Percentiles rank a stretch among this genome's conserved stretches.
Conservation (phyloP, 441 rosid genomes). For the Metrosideros polymorpha region DNA sequence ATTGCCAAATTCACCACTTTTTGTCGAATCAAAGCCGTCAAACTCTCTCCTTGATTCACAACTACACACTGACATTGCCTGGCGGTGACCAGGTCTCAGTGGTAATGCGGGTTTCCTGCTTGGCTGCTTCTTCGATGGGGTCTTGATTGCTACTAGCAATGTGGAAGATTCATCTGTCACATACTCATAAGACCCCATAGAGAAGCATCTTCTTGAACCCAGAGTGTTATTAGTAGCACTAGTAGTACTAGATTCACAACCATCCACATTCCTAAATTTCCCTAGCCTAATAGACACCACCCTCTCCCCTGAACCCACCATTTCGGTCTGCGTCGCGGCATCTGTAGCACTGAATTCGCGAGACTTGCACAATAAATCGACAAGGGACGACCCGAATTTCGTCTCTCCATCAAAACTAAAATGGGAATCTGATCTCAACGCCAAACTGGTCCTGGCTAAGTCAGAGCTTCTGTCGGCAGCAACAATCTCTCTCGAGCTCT, state of each 20-base stretch:
- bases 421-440: conserved; percentile 31
- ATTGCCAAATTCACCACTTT: conserved; percentile 14
- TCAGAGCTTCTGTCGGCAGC: conserved; percentile 27
- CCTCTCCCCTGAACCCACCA: conserved; percentile 34
- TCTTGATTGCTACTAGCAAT: not conserved
- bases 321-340: not conserved
- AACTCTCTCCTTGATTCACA: conserved; percentile 62
- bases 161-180: not conserved
- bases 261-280: not conserved
- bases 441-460: conserved; percentile 24
- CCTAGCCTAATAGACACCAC: conserved; percentile 14
- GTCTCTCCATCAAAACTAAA: conserved; percentile 20
- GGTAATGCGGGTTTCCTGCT: conserved; percentile 52
- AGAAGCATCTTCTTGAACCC: conserved; percentile 1
- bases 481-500: conserved; percentile 63
- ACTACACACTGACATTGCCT: conserved; percentile 69
- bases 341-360: conserved; percentile 22
- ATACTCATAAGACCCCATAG: conserved; percentile 1
- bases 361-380: conserved; percentile 21
- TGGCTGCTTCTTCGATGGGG: not conserved
- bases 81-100: conserved; percentile 46
- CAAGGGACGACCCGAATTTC: conserved; percentile 37
- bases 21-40: conserved; percentile 30
- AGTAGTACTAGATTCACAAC: not conserved
- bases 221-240: conserved; percentile 13